These are phyloP conservation scores for Myxozyma mucilagina DNA, from an alignment of 805 yeast species.

Conservation along the genomic window DNA sequence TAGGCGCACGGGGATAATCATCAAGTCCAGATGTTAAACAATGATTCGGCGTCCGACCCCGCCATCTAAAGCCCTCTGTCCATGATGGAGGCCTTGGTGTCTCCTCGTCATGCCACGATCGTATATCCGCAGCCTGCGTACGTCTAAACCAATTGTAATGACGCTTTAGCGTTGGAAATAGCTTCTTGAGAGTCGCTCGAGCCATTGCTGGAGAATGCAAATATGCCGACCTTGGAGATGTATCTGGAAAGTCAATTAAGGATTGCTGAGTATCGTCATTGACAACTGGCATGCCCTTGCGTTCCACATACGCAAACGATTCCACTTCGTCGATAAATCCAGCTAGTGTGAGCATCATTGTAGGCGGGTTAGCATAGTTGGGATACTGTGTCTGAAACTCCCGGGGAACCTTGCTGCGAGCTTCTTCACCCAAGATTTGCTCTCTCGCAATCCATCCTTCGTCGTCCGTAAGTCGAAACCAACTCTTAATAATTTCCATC, in stretches of 20 bases:
- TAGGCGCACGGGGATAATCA: constrained; percentile 85
- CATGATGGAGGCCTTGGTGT: constrained; percentile 43
- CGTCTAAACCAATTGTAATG: constrained; percentile 85
- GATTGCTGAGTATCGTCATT: constrained; percentile 7
- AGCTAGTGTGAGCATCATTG: constrained; percentile 59
- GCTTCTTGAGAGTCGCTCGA: constrained; percentile 46
- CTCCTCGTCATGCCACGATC: constrained; percentile 62
- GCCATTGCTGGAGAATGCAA: constrained; percentile 51
- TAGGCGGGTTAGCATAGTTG: constrained; percentile 92
- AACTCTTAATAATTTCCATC: constrained; percentile 68
- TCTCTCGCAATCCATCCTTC: constrained; percentile 98
- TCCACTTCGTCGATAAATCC: constrained; percentile 29
- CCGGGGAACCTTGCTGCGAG: constrained; percentile 80
- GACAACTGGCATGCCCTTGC: constrained; percentile 8
- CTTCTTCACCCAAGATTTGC: constrained; percentile 88
- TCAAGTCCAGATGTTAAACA: constrained; percentile 93
- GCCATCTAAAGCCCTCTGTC: constrained; percentile 83
- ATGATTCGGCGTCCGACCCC: constrained; percentile 82
- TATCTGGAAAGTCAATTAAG: background rate
- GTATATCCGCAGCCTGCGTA: constrained; percentile 74
- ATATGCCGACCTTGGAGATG: constrained; percentile 47
- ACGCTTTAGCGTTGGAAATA: constrained; percentile 72
- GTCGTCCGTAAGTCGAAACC: constrained; percentile 84
- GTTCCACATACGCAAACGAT: background rate
- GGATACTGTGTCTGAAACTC: constrained; percentile 87